Base-by-base conservation (phyloP, 139 green algal genomes). In the Desmodesmus armatus region DNA sequence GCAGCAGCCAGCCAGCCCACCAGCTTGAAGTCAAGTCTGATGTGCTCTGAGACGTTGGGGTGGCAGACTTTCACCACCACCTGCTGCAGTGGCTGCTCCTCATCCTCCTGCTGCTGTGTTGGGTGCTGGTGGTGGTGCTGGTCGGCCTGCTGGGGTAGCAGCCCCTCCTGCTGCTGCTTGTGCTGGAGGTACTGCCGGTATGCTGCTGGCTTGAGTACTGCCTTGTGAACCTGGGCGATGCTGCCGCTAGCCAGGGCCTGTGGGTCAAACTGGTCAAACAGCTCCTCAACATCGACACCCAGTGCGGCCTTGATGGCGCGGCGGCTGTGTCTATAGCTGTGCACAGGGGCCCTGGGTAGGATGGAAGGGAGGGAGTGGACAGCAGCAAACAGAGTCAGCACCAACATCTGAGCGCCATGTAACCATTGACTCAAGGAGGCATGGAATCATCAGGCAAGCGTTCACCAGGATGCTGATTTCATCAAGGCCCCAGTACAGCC, bases 31-130 rank as follows among this genome's bases (percentile, higher is more conserved):
- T 99, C 97, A 21, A 90, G 83, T 15, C 80, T n/a, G 49, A 99
- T 98, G 15, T 93, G 84, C 2, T 88, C 35, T 47, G 85, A 87
- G 29, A 99, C 97, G 2, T 89, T 87, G 3, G 97, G 97, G 84
- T 99, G 97, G 4, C 95, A 86, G 82, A 98, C 95, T 87, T 99
- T 98, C 19, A 99, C 94, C 55, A 89, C 93, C 53, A 94, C 93
- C 60, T 80, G 44, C 88, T 3, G 76, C 84, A 60, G 76, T 37
- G 27, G 39, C 76, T 37, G 23, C 69, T 77, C 44, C 44, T 75
- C 35, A 1, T 27, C 27, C 5, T 13, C 17, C 66, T 75, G 66
- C 69, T 77, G 69, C 69, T 53, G 19, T 55, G 33, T 55, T 49
- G 44, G 19, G 51, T 39, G 39, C 5, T 5, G 39, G 15, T 43